Evolutionary conservation across 352 stramenopile species (phyloP), one percentile per base, ranked within the genome.

Genomic region (Globisporangium recalcitrans): DNA sequence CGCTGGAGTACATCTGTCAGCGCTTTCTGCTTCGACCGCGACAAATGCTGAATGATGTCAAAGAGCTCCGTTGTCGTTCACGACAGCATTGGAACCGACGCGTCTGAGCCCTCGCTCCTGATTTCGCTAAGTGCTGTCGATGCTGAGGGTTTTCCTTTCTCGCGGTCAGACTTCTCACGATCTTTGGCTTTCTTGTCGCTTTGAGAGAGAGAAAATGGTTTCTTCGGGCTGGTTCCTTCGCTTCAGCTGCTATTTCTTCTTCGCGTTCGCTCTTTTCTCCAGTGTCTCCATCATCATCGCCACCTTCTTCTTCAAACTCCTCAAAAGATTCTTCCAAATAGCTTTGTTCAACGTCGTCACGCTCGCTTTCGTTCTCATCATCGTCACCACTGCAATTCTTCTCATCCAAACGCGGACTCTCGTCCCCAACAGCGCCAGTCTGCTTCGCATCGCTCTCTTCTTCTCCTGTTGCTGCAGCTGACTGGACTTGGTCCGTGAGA

Each of bases 251-350:
- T 13, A 59, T 59, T 14, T 59, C 59, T 27, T 63, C 58, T 21
- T 63, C 58, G 32, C 55, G 46, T 13, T 31, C 40, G 29, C 26
- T 51, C 7, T 27, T 9, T 4, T 31, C 32, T n/a, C 7, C 49
- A 19, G 26, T n/a, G 4, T 10, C 38, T 24, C 1, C 46, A 13
- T 66, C 48, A 0, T 69, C n/a, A n/a, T n/a, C n/a, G n/a, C n/a
- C n/a, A n/a, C n/a, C n/a, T n/a, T n/a, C 70, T 0, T 83, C 70
- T 44, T 92, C 80, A 71, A 91, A 91, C 29, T 88, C 83, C 65
- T 94, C 85, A 67, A 94, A 94, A 0, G 82, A 92, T 38, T 94
- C 85, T 19, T 91, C 82, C 65, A 90, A 62, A 62, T 94, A 94
- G 21, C 66, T 78, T 6, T 91, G 80, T 31, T 88, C 78, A 24